phyloP scores from a whole-genome alignment of 805 yeast genomes.

The Metschnikowia similis region DNA sequence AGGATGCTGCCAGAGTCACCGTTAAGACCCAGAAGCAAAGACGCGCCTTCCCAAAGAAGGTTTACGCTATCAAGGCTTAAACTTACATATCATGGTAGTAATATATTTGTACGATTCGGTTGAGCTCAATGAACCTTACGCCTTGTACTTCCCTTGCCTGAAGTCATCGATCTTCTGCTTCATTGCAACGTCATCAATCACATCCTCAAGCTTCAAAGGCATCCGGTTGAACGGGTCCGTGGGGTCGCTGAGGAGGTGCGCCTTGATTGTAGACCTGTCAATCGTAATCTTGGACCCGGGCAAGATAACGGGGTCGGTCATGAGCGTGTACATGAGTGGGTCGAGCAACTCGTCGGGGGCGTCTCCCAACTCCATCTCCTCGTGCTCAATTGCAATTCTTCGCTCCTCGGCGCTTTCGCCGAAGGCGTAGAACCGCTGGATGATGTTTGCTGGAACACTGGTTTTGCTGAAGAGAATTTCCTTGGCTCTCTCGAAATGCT shows the following conservation, averaged over 20 bases:
- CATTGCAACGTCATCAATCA: constrained; percentile 70
- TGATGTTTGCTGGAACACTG: constrained; percentile 44
- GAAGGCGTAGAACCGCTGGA: constrained; percentile 50
- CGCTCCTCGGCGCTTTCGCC: constrained; percentile 61
- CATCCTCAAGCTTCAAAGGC: constrained; percentile 88
- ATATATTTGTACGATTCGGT: constrained; percentile 20
- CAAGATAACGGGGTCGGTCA: constrained; percentile 94
- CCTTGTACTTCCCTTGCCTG: constrained; percentile 34
- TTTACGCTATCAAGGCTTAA: constrained; percentile 98
- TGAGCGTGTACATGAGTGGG: constrained; percentile 91
- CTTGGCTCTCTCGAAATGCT: constrained; percentile 66
- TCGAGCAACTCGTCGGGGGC: constrained; percentile 95
- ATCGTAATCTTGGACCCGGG: constrained; percentile 83
- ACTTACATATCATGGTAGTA: constrained; percentile 20
- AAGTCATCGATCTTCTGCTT: constrained; percentile 56
- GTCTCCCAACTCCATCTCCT: constrained; percentile 85
- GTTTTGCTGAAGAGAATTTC: constrained; percentile 57
- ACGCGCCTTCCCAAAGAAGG: constrained; percentile 97
- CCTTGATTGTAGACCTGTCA: constrained; percentile 87
- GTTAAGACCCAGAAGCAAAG: constrained; percentile 87
- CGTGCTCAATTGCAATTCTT: constrained; percentile 64
- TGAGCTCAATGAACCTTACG: neutral
- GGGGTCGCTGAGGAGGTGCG: constrained; percentile 88
- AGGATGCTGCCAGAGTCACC: constrained; percentile 79
- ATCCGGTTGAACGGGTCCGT: constrained; percentile 96